These are phyloP conservation scores for Fraxinus dipetala DNA, from an alignment of 305 asterid species.

Conservation along the genomic window DNA sequence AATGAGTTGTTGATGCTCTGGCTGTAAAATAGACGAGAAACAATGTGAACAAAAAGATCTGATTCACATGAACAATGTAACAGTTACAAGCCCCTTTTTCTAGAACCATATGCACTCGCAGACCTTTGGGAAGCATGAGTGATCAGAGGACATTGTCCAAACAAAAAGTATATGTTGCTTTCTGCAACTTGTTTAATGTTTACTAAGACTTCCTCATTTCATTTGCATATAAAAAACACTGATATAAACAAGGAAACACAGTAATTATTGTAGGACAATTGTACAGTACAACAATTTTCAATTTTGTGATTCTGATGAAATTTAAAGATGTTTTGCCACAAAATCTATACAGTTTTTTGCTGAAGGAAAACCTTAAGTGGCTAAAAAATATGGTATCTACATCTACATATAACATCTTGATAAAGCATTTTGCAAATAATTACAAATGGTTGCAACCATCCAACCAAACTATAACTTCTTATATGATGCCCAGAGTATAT, in stretches of 20 bases:
- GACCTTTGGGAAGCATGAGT: not conserved
- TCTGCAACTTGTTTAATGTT: not conserved
- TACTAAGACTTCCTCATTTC: not conserved
- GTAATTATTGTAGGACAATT: not conserved
- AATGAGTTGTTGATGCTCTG: slow-evolving; percentile 96
- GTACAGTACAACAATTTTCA: not conserved
- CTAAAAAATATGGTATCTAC: not conserved
- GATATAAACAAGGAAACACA: not conserved
- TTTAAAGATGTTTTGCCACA: not conserved
- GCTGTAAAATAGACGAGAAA: slow-evolving; percentile 45
- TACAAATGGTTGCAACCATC: not conserved
- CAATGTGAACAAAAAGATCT: not conserved
- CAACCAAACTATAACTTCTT: not conserved
- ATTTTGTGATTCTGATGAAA: not conserved
- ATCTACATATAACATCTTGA: not conserved
- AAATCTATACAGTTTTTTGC: not conserved
- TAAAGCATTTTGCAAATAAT: not conserved
- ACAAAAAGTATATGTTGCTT: not conserved
- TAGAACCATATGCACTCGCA: not conserved
- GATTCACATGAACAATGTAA: not conserved
- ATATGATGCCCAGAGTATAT: not conserved
- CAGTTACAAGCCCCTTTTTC: not conserved
- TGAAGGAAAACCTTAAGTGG: not conserved
- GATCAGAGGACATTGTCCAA: not conserved
- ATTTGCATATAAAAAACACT: not conserved